Evolutionary conservation across 169 alveolate genomes (phyloP).

Genomic region (Hepatocystis sp.): DNA sequence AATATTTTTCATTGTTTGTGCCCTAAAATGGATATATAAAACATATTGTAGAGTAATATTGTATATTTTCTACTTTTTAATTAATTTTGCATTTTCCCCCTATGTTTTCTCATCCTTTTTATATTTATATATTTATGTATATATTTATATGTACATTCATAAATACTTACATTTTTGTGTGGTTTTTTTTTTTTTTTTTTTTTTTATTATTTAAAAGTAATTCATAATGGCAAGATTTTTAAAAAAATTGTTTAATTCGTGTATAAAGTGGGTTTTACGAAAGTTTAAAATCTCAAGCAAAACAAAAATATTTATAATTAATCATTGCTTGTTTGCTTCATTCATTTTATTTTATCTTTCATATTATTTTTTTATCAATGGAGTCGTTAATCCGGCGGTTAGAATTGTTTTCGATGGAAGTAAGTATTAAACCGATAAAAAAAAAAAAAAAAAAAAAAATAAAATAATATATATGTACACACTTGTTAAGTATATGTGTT

Average conservation of each 20-base stretch:
- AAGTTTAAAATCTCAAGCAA: constrained; percentile 13
- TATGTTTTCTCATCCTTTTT: too few species aligned
- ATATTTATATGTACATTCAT: background rate
- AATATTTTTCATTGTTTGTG: constrained; percentile 7
- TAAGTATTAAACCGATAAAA: too few species aligned
- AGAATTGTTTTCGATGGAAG: constrained; percentile 67
- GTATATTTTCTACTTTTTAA: too few species aligned
- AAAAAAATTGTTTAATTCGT: background rate
- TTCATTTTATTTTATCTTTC: constrained; percentile 49
- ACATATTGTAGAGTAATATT: too few species aligned
- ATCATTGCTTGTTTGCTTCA: constrained; percentile 39
- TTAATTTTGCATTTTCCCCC: too few species aligned
- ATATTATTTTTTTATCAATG: constrained; percentile 59
- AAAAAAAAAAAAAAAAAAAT: too few species aligned
- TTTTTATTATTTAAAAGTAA: background rate
- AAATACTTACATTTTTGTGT: background rate
- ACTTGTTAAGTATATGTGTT: background rate
- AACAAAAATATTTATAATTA: constrained; percentile 14
- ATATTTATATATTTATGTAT: too few species aligned
- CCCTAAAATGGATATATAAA: constrained; percentile 8
- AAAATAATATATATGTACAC: background rate
- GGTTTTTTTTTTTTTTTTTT: constrained; percentile 7
- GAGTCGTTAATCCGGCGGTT: constrained; percentile 56
- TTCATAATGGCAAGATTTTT: constrained; percentile 8
- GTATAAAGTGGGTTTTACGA: constrained; percentile 9